Evolutionary conservation across 2,329 filamentous ascomycete species (phyloP).

Genomic region (Drechslerella dactyloides): DNA sequence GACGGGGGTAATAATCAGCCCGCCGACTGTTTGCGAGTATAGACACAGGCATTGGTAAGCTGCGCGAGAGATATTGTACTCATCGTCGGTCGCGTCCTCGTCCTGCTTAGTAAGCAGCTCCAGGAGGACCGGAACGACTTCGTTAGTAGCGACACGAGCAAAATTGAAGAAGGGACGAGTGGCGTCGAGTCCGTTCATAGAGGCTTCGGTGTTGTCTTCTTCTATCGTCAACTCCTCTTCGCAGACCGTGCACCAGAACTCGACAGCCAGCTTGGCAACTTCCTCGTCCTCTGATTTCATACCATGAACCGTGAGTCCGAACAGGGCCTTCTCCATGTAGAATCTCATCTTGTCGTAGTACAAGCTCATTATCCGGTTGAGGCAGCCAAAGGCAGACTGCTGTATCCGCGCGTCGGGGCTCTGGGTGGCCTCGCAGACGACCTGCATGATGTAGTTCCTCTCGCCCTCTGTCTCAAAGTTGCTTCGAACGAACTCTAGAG

Average conservation of each 20-base stretch:
- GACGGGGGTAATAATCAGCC: conserved; percentile 82
- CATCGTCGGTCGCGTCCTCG: conserved; percentile 93
- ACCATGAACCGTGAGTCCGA: conserved; percentile 93
- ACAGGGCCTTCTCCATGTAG: conserved; percentile 99
- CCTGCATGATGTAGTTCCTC: conserved; percentile 99
- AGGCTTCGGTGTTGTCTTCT: conserved; percentile 82
- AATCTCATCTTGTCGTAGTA: conserved; percentile 99
- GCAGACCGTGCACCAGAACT: conserved; percentile 99
- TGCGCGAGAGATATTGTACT: conserved; percentile 94
- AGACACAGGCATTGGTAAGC: conserved; percentile 96
- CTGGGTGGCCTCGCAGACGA: conserved; percentile 98
- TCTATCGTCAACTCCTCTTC: conserved; percentile 98
- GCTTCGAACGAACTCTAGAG: conserved; percentile 93
- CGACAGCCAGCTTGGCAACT: conserved; percentile 94
- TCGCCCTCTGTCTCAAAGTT: conserved; percentile 99
- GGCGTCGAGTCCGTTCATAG: conserved; percentile 65
- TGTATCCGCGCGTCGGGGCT: conserved; percentile 89
- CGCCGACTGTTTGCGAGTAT: conserved; percentile 88
- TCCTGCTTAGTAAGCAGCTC: conserved; percentile 93
- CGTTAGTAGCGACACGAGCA: conserved; percentile 85
- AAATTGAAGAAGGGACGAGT: conserved; percentile 95
- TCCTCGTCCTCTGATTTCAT: conserved; percentile 99
- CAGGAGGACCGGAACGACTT: conserved; percentile 91
- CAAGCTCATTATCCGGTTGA: conserved; percentile 97
- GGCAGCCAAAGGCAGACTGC: conserved; percentile 92